These are phyloP conservation scores for Plantago major DNA, from an alignment of 257 asterid species.

Conservation along the genomic window DNA sequence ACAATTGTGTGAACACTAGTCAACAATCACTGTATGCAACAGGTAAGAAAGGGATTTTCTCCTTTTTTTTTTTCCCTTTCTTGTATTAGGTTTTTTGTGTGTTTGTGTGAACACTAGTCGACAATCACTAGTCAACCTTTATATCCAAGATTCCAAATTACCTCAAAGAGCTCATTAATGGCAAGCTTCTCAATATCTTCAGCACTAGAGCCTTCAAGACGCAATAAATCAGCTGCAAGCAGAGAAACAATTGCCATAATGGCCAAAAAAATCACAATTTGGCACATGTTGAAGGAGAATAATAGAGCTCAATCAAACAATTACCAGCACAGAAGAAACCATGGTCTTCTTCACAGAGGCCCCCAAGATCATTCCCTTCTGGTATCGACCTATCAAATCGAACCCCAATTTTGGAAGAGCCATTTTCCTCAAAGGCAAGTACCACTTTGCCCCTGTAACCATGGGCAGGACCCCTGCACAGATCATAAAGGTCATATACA, in stretches of 20 bases:
- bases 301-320: conserved; percentile 17
- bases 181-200: conserved; percentile 70
- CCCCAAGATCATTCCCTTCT: conserved; percentile 90
- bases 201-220: conserved; percentile 64
- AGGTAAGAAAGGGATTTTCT: conserved; percentile 2
- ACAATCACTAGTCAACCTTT: too few relatives aligned
- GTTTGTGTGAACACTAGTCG: too few relatives aligned
- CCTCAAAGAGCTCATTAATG: conserved; percentile 84
- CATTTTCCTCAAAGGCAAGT: conserved; percentile 84
- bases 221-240: conserved; percentile 71
- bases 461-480: conserved; percentile 66
- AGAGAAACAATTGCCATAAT: conserved; percentile 13
- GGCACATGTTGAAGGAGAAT: conserved; percentile 3
- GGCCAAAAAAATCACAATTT: neutral
- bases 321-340: conserved; percentile 90
- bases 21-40: conserved; percentile 6
- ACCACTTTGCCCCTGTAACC: conserved; percentile 80
- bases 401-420: conserved; percentile 82
- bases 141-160: conserved; percentile 12
- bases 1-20: conserved; percentile 4
- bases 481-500: neutral
- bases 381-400: conserved; percentile 79
- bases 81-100: too few relatives aligned
- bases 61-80: neutral
- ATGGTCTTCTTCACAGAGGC: conserved; percentile 83